Evolutionary conservation across 2,329 filamentous ascomycete species (phyloP).

Genomic region (Hymenoscyphus repandus): DNA sequence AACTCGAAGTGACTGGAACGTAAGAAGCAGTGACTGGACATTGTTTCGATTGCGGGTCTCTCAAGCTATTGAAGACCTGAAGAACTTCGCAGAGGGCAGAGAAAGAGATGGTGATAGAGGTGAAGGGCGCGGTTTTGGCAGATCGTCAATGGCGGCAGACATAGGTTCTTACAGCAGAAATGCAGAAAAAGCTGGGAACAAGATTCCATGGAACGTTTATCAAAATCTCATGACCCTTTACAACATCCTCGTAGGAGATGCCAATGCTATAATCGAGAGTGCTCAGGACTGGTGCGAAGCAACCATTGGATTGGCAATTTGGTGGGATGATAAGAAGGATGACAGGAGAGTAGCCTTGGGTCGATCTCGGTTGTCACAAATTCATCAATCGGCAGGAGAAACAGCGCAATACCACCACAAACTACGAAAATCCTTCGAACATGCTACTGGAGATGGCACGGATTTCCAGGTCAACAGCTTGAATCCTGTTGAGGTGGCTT

Average conservation of each 20-base stretch:
- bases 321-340: slow-evolving; percentile 83
- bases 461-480: slow-evolving; percentile 74
- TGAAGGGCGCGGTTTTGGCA: slow-evolving; percentile 34
- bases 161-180: slow-evolving; percentile 60
- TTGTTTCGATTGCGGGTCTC: slow-evolving; percentile 73
- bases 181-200: slow-evolving; percentile 71
- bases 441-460: slow-evolving; percentile 56
- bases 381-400: slow-evolving; percentile 36
- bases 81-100: slow-evolving; percentile 72
- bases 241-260: slow-evolving; percentile 70
- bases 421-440: slow-evolving; percentile 64
- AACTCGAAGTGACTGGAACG: slow-evolving; percentile 65
- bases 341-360: slow-evolving; percentile 30
- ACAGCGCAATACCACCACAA: slow-evolving; percentile 68
- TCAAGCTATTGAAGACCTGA: slow-evolving; percentile 64
- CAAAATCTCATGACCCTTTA: slow-evolving; percentile 79
- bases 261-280: slow-evolving; percentile 67
- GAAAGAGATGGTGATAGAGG: slow-evolving; percentile 39
- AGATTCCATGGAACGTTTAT: slow-evolving; percentile 86
- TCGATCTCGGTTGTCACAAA: slow-evolving; percentile 20
- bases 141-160: slow-evolving; percentile 42
- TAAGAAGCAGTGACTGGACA: slow-evolving; percentile 75
- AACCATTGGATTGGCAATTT: slow-evolving; percentile 73
- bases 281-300: slow-evolving; percentile 93
- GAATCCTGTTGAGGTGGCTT: slow-evolving; percentile 71